These are phyloP conservation scores for Oxyria digyna DNA, from an alignment of 148 eudicot genomes.

Conservation along the genomic window DNA sequence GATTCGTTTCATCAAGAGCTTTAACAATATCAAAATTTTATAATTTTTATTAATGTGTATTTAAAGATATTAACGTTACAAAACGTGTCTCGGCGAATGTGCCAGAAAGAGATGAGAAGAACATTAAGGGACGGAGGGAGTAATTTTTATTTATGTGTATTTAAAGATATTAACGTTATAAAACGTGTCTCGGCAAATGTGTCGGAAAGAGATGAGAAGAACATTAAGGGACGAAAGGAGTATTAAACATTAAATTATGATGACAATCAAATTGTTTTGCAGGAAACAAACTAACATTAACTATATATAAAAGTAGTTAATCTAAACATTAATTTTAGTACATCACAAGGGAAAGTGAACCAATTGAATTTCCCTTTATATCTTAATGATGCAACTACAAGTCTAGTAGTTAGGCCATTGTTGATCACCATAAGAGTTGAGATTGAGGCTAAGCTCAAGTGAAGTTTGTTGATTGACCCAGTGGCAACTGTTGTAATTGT, in stretches of 20 bases:
- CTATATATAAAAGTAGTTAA: not conserved
- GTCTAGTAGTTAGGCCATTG: slow-evolving; percentile 18
- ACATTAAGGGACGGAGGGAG: too few species aligned
- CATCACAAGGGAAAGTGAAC: not conserved
- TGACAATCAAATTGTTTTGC: not conserved
- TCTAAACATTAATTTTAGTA: not conserved
- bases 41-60: too few species aligned
- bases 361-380: not conserved
- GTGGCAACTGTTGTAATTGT: slow-evolving; percentile 19
- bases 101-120: too few species aligned
- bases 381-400: not conserved
- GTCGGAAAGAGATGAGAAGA: too few species aligned
- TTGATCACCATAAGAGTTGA: slow-evolving; percentile 50
- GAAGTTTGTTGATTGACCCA: slow-evolving; percentile 29
- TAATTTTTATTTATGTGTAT: too few species aligned
- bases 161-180: too few species aligned
- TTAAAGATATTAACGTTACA: too few species aligned
- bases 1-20: too few species aligned
- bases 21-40: too few species aligned
- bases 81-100: too few species aligned
- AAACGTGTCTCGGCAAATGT: too few species aligned
- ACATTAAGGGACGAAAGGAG: too few species aligned
- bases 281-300: not conserved
- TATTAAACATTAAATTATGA: not conserved
- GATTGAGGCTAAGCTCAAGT: slow-evolving; percentile 91